Evolutionary conservation across 768 basidiomycete genomes (phyloP).

Genomic region (Harrya chromipes): DNA sequence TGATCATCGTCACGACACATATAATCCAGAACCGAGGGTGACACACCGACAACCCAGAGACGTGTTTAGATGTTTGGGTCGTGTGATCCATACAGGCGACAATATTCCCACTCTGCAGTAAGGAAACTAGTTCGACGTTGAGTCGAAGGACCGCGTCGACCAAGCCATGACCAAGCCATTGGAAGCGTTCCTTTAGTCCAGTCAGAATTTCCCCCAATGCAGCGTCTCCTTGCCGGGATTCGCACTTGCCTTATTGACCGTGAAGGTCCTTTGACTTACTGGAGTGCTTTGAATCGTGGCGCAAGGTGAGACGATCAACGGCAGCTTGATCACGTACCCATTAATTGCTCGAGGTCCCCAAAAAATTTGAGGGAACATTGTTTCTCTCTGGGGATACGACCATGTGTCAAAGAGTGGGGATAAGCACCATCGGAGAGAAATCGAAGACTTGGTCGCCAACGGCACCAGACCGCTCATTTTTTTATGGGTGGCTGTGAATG

Average conservation of each 20-base stretch:
- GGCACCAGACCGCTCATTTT: neutral
- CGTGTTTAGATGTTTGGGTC: neutral
- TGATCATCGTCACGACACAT: constrained; percentile 87
- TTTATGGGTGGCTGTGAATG: neutral
- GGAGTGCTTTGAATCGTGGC: neutral
- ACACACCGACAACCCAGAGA: neutral
- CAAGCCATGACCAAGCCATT: too few species aligned
- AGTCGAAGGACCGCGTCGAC: too few species aligned
- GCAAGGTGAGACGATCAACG: neutral
- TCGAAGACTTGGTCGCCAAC: neutral
- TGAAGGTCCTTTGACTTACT: neutral
- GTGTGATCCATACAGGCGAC: neutral
- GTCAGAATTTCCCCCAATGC: neutral
- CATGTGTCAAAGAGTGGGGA: neutral
- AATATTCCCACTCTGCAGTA: neutral
- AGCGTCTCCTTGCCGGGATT: neutral
- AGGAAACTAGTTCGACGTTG: neutral
- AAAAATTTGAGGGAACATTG: neutral
- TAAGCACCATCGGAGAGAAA: neutral
- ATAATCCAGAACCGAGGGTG: constrained; percentile 51
- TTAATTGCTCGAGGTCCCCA: neutral
- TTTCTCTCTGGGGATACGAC: constrained; percentile 6
- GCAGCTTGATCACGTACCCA: constrained; percentile 6
- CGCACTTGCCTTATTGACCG: constrained; percentile 1
- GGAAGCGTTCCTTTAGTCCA: too few species aligned